Evolutionary conservation across 768 basidiomycete species (phyloP).

Genomic region (Russula sp.): DNA sequence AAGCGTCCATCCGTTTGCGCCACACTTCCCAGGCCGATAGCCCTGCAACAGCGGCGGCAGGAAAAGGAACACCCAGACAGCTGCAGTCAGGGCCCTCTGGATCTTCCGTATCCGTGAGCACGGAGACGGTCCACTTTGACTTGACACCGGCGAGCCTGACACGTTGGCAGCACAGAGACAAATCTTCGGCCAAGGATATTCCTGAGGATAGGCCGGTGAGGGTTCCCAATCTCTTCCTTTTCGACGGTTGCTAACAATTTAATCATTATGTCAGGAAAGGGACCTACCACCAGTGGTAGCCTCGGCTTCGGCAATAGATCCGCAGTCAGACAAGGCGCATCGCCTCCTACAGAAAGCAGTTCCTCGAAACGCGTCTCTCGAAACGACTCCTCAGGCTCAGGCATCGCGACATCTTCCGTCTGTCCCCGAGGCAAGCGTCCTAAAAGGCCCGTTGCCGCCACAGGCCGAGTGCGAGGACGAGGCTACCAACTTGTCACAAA

Average conservation of each 20-base stretch:
- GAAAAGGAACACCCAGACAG: not conserved
- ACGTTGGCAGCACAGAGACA: conserved; percentile 20
- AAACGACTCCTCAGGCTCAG: conserved; percentile 3
- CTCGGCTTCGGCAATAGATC: not conserved
- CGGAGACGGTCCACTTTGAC: conserved; percentile 1
- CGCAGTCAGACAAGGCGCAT: not conserved
- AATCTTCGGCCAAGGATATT: not conserved
- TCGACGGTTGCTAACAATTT: not conserved
- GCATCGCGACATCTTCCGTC: not conserved
- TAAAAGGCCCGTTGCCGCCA: not conserved
- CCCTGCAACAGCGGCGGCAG: not conserved
- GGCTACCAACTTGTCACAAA: conserved; percentile 1
- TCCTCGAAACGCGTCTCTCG: not conserved
- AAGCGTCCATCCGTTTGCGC: not conserved
- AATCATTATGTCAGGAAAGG: not conserved
- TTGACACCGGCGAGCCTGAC: not conserved
- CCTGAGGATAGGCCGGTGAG: conserved; percentile 6
- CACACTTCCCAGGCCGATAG: not conserved
- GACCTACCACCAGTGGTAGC: not conserved
- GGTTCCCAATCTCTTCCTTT: not conserved
- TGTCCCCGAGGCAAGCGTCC: conserved; percentile 15
- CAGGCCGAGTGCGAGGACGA: conserved; percentile 8
- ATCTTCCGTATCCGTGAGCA: not conserved
- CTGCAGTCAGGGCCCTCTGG: not conserved
- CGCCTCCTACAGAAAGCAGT: not conserved